phyloP scores from a whole-genome alignment of 176 grass and related monocot genomes.

The Poa annua region DNA sequence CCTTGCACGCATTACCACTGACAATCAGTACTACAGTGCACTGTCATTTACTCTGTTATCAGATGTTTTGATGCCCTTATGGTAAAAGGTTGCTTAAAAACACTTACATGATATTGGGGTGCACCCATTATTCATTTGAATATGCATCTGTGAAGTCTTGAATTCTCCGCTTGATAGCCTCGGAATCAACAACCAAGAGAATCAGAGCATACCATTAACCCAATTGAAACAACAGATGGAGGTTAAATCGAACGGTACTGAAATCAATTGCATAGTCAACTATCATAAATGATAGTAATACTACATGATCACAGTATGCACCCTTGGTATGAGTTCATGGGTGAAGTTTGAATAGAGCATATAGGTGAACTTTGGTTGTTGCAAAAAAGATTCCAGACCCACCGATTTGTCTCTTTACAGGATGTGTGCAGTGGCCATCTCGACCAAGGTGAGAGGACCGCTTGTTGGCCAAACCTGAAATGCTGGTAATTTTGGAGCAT shows the following conservation, averaged over 20 bases:
- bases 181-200: constrained; percentile 19
- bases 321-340: not conserved
- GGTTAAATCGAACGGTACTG: constrained; percentile 17
- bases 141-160: constrained; percentile 58
- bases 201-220: constrained; percentile 38
- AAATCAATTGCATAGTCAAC: constrained; percentile 15
- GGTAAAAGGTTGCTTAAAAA: constrained; percentile 21
- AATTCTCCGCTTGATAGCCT: constrained; percentile 82
- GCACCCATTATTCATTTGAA: constrained; percentile 51
- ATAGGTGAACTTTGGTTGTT: no score
- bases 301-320: constrained; percentile 31
- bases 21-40: constrained; percentile 14
- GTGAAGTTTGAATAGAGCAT: no score
- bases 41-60: not conserved
- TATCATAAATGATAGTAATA: not conserved
- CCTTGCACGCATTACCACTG: constrained; percentile 34
- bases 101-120: constrained; percentile 39
- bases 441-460: no score
- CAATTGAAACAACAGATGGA: constrained; percentile 11
- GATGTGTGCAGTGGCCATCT: no score
- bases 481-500: no score
- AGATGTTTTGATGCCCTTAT: not conserved
- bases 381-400: no score
- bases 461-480: no score
- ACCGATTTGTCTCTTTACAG: no score